A percentile compares a stretch with the other conserved stretches of the same genome.
These are phyloP conservation scores for Skeletonema marinoi DNA, from an alignment of 108 stramenopile species.

Conservation along the genomic window DNA sequence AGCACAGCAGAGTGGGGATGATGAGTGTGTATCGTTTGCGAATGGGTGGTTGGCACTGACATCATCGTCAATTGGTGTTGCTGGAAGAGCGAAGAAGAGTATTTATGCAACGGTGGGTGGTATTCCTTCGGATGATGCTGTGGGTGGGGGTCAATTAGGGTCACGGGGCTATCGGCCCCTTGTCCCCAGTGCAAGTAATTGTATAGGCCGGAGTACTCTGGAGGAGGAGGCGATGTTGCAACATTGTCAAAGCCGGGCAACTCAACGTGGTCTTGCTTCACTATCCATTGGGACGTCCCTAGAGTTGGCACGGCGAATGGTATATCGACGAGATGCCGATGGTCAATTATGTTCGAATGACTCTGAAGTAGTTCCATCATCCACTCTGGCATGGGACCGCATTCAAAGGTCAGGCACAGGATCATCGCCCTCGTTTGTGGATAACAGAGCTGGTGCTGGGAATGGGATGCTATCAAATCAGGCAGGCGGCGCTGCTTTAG, in stretches of 20 bases:
- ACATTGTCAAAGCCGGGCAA: conserved; percentile 32
- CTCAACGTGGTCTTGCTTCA: conserved; percentile 36
- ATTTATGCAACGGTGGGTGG: conserved; percentile 28
- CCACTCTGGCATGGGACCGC: conserved; percentile 34
- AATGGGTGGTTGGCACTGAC: conserved; percentile 68
- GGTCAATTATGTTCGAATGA: conserved; percentile 14
- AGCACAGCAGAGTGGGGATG: conserved; percentile 90
- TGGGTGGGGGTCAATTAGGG: too few relatives aligned
- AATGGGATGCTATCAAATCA: neutral
- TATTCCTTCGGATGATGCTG: neutral
- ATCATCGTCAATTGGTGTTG: conserved; percentile 3
- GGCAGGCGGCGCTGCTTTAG: too few relatives aligned
- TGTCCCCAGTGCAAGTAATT: neutral
- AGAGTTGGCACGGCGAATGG: conserved; percentile 32
- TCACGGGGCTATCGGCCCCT: neutral
- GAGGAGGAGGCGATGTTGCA: conserved; percentile 31
- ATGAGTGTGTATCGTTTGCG: conserved; percentile 83
- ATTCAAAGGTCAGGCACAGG: conserved; percentile 26
- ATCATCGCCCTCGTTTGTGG: neutral
- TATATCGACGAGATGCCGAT: conserved; percentile 10
- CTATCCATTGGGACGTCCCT: conserved; percentile 37
- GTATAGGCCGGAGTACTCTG: neutral
- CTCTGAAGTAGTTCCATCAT: conserved; percentile 4
- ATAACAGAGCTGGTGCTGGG: neutral
- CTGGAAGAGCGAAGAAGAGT: conserved; percentile 10